These are phyloP conservation scores for Athelia psychrophila DNA, from an alignment of 1,284 basidiomycete species.

Conservation along the genomic window DNA sequence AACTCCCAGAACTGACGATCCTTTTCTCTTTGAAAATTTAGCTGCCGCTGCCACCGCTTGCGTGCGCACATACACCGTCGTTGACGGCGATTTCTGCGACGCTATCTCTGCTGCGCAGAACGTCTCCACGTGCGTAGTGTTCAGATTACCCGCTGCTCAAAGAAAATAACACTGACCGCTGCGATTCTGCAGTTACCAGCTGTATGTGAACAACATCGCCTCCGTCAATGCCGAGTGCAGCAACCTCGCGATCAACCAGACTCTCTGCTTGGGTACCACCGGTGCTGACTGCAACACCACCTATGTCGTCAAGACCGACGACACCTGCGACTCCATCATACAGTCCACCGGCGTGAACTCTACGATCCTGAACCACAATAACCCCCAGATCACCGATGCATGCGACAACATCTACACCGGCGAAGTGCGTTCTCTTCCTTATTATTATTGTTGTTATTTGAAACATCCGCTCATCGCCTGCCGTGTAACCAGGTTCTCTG, in stretches of 20 bases:
- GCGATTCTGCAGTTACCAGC: slow-evolving; percentile 54
- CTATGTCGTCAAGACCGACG: slow-evolving; percentile 45
- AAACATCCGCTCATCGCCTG: slow-evolving; percentile 25
- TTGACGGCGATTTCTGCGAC: slow-evolving; percentile 36
- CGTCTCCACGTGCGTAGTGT: slow-evolving; percentile 56
- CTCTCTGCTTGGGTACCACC: slow-evolving; percentile 47
- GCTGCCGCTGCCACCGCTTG: slow-evolving; percentile 21
- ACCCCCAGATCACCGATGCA: slow-evolving; percentile 58
- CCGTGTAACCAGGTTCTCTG: slow-evolving; percentile 30
- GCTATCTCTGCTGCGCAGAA: slow-evolving; percentile 40
- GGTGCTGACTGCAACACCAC: slow-evolving; percentile 47
- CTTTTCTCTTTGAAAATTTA: neutral
- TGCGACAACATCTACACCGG: slow-evolving; percentile 67
- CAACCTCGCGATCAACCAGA: slow-evolving; percentile 50
- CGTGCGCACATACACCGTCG: slow-evolving; percentile 37
- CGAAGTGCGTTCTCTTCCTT: slow-evolving; percentile 43
- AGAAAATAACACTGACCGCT: neutral
- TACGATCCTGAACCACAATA: slow-evolving; percentile 55
- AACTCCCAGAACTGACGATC: neutral
- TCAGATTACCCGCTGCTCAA: slow-evolving; percentile 17
- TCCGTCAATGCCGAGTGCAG: slow-evolving; percentile 49
- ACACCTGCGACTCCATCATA: slow-evolving; percentile 49
- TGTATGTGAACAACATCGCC: slow-evolving; percentile 54
- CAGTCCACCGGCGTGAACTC: slow-evolving; percentile 37
- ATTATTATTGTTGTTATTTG: slow-evolving; percentile 1